Evolutionary conservation across 179 eudicot genomes (phyloP).

Genomic region (Drosera spatulata): DNA sequence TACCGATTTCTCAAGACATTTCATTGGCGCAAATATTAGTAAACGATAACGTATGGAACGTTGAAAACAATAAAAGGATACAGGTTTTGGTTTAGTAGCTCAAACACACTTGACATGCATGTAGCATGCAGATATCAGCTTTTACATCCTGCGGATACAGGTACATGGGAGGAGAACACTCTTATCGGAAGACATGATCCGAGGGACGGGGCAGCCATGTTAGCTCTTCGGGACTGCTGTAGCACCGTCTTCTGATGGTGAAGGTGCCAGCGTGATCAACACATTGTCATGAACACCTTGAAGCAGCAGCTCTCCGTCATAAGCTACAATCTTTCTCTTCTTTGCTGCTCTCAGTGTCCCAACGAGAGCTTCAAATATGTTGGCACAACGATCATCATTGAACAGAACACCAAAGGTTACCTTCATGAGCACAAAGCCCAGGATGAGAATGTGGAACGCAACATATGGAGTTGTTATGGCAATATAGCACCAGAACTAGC

Average conservation of each 20-base stretch:
- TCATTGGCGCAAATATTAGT: too few species aligned
- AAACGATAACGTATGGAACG: too few species aligned
- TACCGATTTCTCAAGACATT: too few species aligned
- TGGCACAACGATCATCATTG: slow-evolving; percentile 84
- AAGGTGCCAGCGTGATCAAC: slow-evolving; percentile 55
- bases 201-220: slow-evolving; percentile 1
- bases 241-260: slow-evolving; percentile 21
- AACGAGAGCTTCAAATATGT: slow-evolving; percentile 93
- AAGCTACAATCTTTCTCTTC: slow-evolving; percentile 63
- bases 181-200: neutral
- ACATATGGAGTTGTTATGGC: too few species aligned
- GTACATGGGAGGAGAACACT: neutral
- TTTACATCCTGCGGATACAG: too few species aligned
- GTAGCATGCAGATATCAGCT: too few species aligned
- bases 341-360: slow-evolving; percentile 96
- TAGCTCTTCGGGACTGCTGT: slow-evolving; percentile 8
- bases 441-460: too few species aligned
- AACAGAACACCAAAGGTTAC: slow-evolving; percentile 90
- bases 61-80: too few species aligned
- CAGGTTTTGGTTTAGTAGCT: too few species aligned
- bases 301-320: slow-evolving; percentile 84
- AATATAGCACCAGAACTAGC: too few species aligned
- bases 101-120: too few species aligned
- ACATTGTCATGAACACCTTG: slow-evolving; percentile 96
- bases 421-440: slow-evolving; percentile 18